Conservation (phyloP, 2,329 filamentous ascomycete genomes). For the Xylaria sp. region DNA sequence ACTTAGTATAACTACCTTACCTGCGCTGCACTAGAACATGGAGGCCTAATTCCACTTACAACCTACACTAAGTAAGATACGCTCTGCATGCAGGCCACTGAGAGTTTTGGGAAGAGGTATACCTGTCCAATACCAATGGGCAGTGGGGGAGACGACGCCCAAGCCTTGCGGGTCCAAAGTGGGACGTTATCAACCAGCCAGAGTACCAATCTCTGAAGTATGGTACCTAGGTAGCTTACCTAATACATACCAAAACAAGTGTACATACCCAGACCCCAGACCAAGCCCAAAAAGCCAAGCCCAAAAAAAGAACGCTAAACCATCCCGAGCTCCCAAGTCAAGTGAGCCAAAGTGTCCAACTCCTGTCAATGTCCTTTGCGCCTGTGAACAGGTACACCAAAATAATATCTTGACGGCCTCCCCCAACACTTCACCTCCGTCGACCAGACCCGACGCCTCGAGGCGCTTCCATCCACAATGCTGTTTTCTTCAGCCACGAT, state of each 20-base stretch:
- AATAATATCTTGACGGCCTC: constrained; percentile 23
- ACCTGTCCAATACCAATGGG: constrained; percentile 33
- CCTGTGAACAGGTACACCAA: constrained; percentile 9
- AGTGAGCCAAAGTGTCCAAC: constrained; percentile 47
- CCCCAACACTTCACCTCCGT: constrained; percentile 19
- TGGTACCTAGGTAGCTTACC: neutral
- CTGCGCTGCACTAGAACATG: constrained; percentile 5
- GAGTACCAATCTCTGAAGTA: constrained; percentile 23
- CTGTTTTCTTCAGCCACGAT: constrained; percentile 57
- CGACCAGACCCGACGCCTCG: constrained; percentile 27
- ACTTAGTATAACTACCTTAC: neutral
- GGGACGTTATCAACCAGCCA: constrained; percentile 18
- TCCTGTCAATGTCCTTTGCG: constrained; percentile 33
- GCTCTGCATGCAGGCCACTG: constrained; percentile 13
- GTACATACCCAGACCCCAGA: neutral
- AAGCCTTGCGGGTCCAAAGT: constrained; percentile 24
- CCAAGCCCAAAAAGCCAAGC: neutral
- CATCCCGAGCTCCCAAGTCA: neutral
- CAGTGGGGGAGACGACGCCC: neutral
- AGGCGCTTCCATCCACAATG: constrained; percentile 51
- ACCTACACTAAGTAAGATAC: neutral
- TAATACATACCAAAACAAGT: neutral
- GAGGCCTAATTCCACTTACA: constrained; percentile 15
- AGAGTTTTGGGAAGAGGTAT: constrained; percentile 28
- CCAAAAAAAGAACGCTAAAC: neutral